Conservation (phyloP, 495 filamentous ascomycete species). For the Podospora pseudocomata region DNA sequence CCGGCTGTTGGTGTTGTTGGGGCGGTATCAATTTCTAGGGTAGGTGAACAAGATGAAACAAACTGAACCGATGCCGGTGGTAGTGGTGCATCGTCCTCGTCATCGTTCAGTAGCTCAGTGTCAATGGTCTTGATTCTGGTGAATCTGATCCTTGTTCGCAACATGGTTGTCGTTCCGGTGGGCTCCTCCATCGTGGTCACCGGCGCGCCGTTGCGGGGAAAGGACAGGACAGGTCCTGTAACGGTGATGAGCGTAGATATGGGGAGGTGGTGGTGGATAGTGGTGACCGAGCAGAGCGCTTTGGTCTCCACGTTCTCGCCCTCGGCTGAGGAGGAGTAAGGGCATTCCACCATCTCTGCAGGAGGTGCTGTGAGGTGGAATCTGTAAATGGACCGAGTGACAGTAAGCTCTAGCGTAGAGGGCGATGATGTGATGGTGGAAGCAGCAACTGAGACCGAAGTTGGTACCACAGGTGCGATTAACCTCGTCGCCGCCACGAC, state of each 20-base stretch:
- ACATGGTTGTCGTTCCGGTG: not conserved
- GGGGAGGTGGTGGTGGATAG: slow-evolving; percentile 12
- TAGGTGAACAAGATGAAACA: not conserved
- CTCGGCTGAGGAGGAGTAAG: not conserved
- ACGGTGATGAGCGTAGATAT: not conserved
- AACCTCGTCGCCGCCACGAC: not conserved
- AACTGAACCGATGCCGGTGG: not conserved
- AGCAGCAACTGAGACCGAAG: not conserved
- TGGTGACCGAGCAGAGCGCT: slow-evolving; percentile 16
- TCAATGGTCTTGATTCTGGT: not conserved
- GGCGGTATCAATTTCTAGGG: not conserved
- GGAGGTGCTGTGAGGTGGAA: not conserved
- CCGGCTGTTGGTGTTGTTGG: not conserved
- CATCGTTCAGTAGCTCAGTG: not conserved
- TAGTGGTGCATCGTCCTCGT: not conserved
- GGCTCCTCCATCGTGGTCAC: not conserved
- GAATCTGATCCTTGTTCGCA: not conserved
- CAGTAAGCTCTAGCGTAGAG: not conserved
- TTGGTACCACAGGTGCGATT: not conserved
- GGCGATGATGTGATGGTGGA: not conserved
- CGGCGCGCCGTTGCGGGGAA: not conserved
- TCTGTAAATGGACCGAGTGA: not conserved
- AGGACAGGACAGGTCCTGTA: not conserved
- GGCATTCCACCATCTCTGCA: not conserved
- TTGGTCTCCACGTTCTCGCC: not conserved